Percentiles rank a stretch among this genome's conserved stretches.
Evolutionary conservation across 2,329 filamentous ascomycete species (phyloP).

Genomic region (Colletotrichum endophyticum): DNA sequence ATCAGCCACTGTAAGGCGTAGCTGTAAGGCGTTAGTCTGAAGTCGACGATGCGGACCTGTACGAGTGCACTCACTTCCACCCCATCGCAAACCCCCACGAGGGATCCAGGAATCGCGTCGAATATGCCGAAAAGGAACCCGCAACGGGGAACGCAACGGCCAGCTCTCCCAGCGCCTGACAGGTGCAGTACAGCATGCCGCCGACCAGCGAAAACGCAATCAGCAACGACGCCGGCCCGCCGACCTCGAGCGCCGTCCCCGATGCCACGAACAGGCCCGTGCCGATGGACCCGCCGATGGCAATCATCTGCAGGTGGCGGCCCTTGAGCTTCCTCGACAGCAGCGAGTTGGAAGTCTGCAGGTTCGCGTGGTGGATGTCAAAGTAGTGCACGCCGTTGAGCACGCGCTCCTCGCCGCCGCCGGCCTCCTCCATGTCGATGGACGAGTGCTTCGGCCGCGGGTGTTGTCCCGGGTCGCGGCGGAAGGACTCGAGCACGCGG

Average conservation of each 20-base stretch:
- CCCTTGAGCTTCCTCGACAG: slow-evolving; percentile 80
- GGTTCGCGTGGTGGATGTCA: slow-evolving; percentile 62
- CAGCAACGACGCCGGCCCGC: slow-evolving; percentile 79
- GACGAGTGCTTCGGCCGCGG: slow-evolving; percentile 50
- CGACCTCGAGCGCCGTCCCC: slow-evolving; percentile 70
- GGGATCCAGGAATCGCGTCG: slow-evolving; percentile 89
- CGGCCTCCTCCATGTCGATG: slow-evolving; percentile 29
- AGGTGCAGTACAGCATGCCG: slow-evolving; percentile 88
- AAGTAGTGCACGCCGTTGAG: slow-evolving; percentile 54
- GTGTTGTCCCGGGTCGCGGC: slow-evolving; percentile 59
- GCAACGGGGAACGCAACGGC: slow-evolving; percentile 90
- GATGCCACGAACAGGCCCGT: slow-evolving; percentile 89
- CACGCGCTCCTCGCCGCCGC: slow-evolving; percentile 26
- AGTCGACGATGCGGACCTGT: background rate
- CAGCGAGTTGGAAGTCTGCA: slow-evolving; percentile 78
- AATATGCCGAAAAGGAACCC: slow-evolving; percentile 91
- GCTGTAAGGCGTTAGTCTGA: slow-evolving; percentile 40
- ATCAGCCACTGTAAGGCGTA: slow-evolving; percentile 90
- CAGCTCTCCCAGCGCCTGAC: slow-evolving; percentile 90
- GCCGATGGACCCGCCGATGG: slow-evolving; percentile 91
- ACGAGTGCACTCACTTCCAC: slow-evolving; percentile 75
- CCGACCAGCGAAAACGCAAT: slow-evolving; percentile 83
- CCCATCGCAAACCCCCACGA: slow-evolving; percentile 97
- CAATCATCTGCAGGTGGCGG: slow-evolving; percentile 95
- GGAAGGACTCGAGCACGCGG: slow-evolving; percentile 66